Evolutionary conservation across 768 basidiomycete genomes (phyloP).

Genomic region (Lactifluus rugatus): DNA sequence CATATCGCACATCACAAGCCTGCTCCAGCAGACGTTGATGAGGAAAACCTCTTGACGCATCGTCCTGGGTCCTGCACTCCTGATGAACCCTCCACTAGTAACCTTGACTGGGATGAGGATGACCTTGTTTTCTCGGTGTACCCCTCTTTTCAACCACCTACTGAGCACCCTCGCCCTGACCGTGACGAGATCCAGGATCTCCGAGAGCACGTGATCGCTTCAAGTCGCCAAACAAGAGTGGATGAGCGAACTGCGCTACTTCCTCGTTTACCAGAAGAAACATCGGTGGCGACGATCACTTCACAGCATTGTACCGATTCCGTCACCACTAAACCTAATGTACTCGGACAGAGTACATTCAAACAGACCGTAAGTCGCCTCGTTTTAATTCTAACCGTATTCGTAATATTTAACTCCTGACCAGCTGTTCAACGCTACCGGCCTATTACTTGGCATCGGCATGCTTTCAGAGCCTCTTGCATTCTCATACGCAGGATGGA

Average conservation of each 20-base stretch:
- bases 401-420: not conserved
- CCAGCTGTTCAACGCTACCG: slow-evolving; percentile 83
- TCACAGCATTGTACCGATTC: not conserved
- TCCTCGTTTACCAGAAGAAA: not conserved
- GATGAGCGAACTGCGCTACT: slow-evolving; percentile 13
- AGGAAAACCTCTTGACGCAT: slow-evolving; percentile 3
- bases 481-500: slow-evolving; percentile 88
- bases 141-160: not conserved
- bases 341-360: slow-evolving; percentile 20
- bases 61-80: not conserved
- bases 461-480: slow-evolving; percentile 86
- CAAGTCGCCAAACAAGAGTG: not conserved
- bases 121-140: not conserved
- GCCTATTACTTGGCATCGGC: slow-evolving; percentile 80
- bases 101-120: slow-evolving; percentile 7
- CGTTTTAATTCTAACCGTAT: not conserved
- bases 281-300: not conserved
- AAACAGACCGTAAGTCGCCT: slow-evolving; percentile 19
- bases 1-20: not conserved
- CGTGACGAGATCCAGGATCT: not conserved
- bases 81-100: not conserved
- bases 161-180: too few species aligned
- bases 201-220: not conserved
- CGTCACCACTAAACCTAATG: not conserved
- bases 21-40: not conserved